phyloP scores from a whole-genome alignment of 257 asterid genomes.

The Petunia axillaris region DNA sequence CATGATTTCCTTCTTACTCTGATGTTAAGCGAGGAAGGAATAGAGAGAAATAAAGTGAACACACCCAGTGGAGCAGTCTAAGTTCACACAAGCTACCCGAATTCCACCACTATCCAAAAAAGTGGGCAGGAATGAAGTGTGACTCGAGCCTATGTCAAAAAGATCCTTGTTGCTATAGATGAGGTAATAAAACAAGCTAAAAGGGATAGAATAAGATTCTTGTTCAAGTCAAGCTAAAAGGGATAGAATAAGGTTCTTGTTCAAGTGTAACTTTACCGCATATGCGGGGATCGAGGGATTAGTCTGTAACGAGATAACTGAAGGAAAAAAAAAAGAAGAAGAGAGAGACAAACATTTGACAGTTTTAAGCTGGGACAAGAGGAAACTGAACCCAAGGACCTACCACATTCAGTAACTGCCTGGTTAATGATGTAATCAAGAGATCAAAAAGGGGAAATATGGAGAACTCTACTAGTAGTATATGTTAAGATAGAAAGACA shows the following conservation, averaged over 20 bases:
- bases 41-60: no score
- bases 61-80: no score
- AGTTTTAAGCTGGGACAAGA: neutral
- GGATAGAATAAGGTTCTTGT: neutral
- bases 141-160: neutral
- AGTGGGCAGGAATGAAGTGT: neutral
- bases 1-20: neutral
- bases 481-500: conserved; percentile 9
- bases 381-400: conserved; percentile 1
- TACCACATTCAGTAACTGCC: neutral
- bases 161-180: neutral
- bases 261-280: neutral
- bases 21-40: neutral
- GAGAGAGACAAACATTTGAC: neutral
- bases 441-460: neutral
- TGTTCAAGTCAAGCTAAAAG: conserved; percentile 6
- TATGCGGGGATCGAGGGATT: neutral
- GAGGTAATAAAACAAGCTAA: neutral
- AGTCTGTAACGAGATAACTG: neutral
- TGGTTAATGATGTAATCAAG: conserved; percentile 3
- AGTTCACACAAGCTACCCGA: no score
- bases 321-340: no score
- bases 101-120: no score
- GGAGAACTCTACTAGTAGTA: neutral
- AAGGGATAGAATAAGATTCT: neutral